Conservation (phyloP, 2,329 filamentous ascomycete species). For the Bisporella sp. region DNA sequence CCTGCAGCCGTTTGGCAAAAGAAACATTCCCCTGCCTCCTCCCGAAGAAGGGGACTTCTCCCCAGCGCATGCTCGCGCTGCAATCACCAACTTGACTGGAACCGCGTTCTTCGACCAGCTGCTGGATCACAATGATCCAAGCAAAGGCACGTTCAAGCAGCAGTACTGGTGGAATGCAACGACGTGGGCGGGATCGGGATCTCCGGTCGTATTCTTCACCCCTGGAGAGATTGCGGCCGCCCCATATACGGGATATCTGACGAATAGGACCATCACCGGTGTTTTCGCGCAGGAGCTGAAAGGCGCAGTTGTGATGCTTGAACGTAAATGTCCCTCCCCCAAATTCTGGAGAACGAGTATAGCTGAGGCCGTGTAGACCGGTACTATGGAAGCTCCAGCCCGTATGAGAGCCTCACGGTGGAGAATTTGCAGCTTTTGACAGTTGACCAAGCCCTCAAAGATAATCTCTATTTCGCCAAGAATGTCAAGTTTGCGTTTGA, state of each 20-base stretch:
- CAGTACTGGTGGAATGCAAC: conserved; percentile 42
- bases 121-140: conserved; percentile 48
- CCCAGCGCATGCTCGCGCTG: neutral
- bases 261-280: neutral
- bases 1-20: neutral
- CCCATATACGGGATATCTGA: neutral
- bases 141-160: conserved; percentile 44
- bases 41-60: neutral
- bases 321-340: neutral
- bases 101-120: conserved; percentile 32
- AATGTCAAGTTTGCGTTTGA: conserved; percentile 46
- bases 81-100: neutral
- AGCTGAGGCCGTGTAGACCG: conserved; percentile 27
- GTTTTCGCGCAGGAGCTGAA: neutral
- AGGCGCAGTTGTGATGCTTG: neutral
- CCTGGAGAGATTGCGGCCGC: neutral
- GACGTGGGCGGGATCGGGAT: conserved; percentile 43
- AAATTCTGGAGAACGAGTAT: no score
- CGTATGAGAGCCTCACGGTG: conserved; percentile 39
- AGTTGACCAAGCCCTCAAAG: conserved; percentile 42
- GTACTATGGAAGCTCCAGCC: conserved; percentile 47
- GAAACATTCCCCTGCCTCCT: neutral
- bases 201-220: conserved; percentile 32
- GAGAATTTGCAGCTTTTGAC: conserved; percentile 46
- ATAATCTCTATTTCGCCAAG: conserved; percentile 44